Evolutionary conservation across 1,139 yeast species (phyloP).

Genomic region (Nakaseomyces delphensis): DNA sequence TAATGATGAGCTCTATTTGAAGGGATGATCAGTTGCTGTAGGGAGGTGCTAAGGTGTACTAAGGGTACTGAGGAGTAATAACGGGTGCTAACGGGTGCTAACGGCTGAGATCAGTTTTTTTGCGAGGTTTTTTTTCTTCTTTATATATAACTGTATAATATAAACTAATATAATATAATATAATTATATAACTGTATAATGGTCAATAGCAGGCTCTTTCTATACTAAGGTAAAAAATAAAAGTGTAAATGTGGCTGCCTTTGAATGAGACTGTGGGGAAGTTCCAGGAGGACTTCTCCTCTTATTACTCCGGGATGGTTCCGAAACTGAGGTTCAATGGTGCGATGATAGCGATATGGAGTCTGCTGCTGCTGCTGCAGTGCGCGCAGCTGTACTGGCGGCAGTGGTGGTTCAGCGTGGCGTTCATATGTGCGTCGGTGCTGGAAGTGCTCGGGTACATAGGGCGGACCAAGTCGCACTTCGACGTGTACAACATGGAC

Average conservation of each 20-base stretch:
- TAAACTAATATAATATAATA: too few species aligned
- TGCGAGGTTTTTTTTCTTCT: too few species aligned
- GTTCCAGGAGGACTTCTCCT: constrained; percentile 5
- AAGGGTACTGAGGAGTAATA: too few species aligned
- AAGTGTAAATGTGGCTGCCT: not conserved
- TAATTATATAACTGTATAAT: too few species aligned
- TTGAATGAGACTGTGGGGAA: constrained; percentile 1
- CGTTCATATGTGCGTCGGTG: constrained; percentile 52
- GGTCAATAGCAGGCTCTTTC: too few species aligned
- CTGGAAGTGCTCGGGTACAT: constrained; percentile 66
- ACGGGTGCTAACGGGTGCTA: too few species aligned
- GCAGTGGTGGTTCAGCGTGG: constrained; percentile 67
- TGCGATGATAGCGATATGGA: constrained; percentile 43
- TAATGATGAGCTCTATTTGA: too few species aligned
- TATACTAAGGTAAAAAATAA: not conserved
- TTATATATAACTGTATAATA: too few species aligned
- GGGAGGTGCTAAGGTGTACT: too few species aligned
- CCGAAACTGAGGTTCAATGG: constrained; percentile 35
- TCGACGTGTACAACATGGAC: constrained; percentile 34
- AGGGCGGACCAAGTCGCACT: constrained; percentile 47
- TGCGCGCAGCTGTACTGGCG: constrained; percentile 39
- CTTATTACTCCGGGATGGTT: constrained; percentile 23
- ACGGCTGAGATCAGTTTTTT: too few species aligned
- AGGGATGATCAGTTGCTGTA: too few species aligned
- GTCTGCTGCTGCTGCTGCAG: constrained; percentile 37